A percentile compares a stretch with the other conserved stretches of the same genome.
These are phyloP conservation scores for Pterocarpus macrocarpus DNA, from an alignment of 306 rosid species.

Conservation along the genomic window DNA sequence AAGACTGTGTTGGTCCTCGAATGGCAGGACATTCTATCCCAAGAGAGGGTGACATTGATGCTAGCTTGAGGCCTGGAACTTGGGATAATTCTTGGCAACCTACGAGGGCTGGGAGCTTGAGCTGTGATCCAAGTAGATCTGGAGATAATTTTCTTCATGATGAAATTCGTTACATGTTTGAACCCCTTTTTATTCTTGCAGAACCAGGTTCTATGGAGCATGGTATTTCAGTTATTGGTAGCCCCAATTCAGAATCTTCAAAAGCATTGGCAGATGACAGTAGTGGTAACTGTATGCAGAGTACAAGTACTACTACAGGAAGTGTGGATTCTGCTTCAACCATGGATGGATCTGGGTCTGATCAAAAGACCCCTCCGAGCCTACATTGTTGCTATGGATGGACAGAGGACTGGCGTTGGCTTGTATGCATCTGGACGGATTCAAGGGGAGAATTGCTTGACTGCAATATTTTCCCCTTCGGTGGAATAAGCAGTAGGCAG, in stretches of 20 bases:
- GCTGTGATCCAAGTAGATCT: slow-evolving; percentile 78
- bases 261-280: slow-evolving; percentile 81
- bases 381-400: slow-evolving; percentile 99
- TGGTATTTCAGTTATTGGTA: slow-evolving; percentile 75
- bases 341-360: slow-evolving; percentile 78
- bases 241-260: slow-evolving; percentile 72
- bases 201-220: slow-evolving; percentile 93
- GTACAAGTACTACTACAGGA: slow-evolving; percentile 66
- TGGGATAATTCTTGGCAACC: slow-evolving; percentile 99
- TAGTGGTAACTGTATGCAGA: slow-evolving; percentile 72
- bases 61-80: slow-evolving; percentile 81
- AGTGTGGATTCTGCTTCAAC: slow-evolving; percentile 73
- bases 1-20: slow-evolving; percentile 90
- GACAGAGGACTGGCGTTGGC: slow-evolving; percentile 99
- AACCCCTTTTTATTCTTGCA: slow-evolving; percentile 93
- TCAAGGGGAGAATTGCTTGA: slow-evolving; percentile 96
- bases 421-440: slow-evolving; percentile 97
- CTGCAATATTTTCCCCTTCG: slow-evolving; percentile 91
- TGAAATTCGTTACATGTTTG: slow-evolving; percentile 92
- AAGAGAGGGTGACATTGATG: slow-evolving; percentile 96
- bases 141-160: slow-evolving; percentile 78
- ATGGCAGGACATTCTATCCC: slow-evolving; percentile 89
- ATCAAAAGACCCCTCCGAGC: slow-evolving; percentile 80
- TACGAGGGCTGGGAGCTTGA: slow-evolving; percentile 77
- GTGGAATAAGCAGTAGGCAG: slow-evolving; percentile 99